Evolutionary conservation across 441 rosid species (phyloP).

Genomic region (Metrosideros polymorpha): DNA sequence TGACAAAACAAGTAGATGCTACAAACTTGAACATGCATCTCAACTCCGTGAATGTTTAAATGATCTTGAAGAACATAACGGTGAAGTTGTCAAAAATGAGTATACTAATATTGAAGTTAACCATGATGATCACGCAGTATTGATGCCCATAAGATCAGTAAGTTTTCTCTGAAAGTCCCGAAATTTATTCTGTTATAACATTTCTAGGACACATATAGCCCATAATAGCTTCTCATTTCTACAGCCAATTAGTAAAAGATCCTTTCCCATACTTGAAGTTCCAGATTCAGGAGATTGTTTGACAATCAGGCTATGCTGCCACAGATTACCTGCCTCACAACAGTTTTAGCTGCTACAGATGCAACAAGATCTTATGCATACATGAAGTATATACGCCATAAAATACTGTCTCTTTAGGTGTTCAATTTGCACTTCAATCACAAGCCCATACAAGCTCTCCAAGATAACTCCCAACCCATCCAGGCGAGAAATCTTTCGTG

Average conservation of each 20-base stretch:
- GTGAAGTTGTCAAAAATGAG: background rate
- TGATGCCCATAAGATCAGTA: accelerated
- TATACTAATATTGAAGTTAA: background rate
- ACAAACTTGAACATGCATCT: background rate
- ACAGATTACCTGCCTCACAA: background rate
- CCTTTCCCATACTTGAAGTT: background rate
- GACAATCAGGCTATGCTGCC: background rate
- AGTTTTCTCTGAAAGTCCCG: background rate
- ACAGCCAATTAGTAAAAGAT: background rate
- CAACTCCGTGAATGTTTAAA: background rate
- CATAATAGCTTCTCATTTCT: background rate
- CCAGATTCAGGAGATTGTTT: background rate
- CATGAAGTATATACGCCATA: too few species aligned
- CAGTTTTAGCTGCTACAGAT: too few species aligned
- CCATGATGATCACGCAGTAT: accelerated
- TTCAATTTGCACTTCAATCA: too few species aligned
- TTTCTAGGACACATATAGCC: background rate
- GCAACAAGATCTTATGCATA: too few species aligned
- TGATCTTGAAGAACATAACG: background rate
- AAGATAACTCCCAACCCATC: background rate
- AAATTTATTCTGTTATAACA: background rate
- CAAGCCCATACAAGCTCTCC: too few species aligned
- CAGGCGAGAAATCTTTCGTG: background rate
- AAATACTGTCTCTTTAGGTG: too few species aligned
- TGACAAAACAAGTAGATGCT: background rate